Conservation (phyloP, 2,329 filamentous ascomycete species). For the Meredithiella fracta region DNA sequence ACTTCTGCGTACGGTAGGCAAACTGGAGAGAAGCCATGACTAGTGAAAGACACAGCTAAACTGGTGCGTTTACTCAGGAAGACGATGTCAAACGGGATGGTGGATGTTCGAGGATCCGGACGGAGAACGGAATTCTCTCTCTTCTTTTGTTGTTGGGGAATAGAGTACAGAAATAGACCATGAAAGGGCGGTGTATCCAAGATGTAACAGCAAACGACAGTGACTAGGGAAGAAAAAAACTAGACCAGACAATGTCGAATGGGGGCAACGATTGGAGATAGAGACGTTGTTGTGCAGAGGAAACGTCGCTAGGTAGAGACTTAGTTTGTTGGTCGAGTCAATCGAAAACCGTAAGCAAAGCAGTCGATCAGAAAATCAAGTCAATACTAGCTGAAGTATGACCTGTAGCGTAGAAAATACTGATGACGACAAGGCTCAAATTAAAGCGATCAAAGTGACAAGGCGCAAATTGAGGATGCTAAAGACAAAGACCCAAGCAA, state of each 20-base stretch:
- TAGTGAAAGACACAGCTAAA: slow-evolving; percentile 66
- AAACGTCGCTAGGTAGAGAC: neutral
- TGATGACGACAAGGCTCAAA: slow-evolving; percentile 7
- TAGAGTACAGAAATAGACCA: neutral
- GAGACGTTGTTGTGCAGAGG: neutral
- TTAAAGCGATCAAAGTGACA: slow-evolving; percentile 5
- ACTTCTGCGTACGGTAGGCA: slow-evolving; percentile 93
- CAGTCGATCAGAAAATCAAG: neutral
- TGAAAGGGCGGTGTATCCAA: neutral
- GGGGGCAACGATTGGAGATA: neutral
- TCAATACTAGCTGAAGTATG: neutral
- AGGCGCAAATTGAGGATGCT: slow-evolving; percentile 9
- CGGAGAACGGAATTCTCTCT: slow-evolving; percentile 2
- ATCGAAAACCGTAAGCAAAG: neutral
- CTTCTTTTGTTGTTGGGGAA: neutral
- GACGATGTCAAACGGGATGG: neutral
- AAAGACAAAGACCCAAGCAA: slow-evolving; percentile 7
- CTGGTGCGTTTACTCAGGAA: neutral
- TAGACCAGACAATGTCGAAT: neutral
- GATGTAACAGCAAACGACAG: slow-evolving; percentile 2
- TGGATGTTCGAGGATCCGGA: neutral
- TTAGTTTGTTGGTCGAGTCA: neutral
- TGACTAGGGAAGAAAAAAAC: slow-evolving; percentile 5
- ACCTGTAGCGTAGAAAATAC: neutral
- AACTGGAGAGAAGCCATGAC: slow-evolving; percentile 94